Percentiles rank a stretch among this genome's conserved stretches.
Evolutionary conservation across 768 basidiomycete genomes (phyloP).

Genomic region (Termitomyces sp.): DNA sequence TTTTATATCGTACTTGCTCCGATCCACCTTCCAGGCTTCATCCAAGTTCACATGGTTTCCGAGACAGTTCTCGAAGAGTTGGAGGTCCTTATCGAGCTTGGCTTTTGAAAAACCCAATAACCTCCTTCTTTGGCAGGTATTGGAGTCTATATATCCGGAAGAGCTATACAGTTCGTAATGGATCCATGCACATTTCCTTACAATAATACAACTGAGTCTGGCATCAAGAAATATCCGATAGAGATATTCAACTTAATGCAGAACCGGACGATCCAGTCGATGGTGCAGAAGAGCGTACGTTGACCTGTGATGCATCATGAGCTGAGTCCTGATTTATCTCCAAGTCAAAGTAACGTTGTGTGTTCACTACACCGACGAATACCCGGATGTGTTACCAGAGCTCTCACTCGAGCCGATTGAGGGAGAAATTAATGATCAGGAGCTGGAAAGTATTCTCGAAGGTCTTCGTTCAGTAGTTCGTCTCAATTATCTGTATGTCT

Average conservation of each 20-base stretch:
- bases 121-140: constrained; percentile 47
- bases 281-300: constrained; percentile 52
- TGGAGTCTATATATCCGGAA: constrained; percentile 94
- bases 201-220: constrained; percentile 18
- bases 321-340: constrained; percentile 9
- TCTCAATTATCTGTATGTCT: constrained; percentile 6
- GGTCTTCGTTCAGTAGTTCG: constrained; percentile 55
- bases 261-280: constrained; percentile 79
- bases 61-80: constrained; percentile 82
- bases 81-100: constrained; percentile 50
- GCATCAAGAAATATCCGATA: constrained; percentile 76
- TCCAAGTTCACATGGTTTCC: constrained; percentile 42
- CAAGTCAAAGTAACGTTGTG: constrained; percentile 69
- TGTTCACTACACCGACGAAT: constrained; percentile 74
- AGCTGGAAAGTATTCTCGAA: constrained; percentile 47
- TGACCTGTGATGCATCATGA: constrained; percentile 1
- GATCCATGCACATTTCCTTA: constrained; percentile 15
- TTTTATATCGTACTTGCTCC: not conserved
- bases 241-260: constrained; percentile 74
- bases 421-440: constrained; percentile 53
- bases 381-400: constrained; percentile 80
- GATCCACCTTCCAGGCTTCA: not conserved
- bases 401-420: constrained; percentile 59
- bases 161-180: constrained; percentile 81
- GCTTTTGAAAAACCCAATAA: constrained; percentile 3